These are phyloP conservation scores for Polyplosphaeria fusca DNA, from an alignment of 495 filamentous ascomycete genomes.

Conservation along the genomic window DNA sequence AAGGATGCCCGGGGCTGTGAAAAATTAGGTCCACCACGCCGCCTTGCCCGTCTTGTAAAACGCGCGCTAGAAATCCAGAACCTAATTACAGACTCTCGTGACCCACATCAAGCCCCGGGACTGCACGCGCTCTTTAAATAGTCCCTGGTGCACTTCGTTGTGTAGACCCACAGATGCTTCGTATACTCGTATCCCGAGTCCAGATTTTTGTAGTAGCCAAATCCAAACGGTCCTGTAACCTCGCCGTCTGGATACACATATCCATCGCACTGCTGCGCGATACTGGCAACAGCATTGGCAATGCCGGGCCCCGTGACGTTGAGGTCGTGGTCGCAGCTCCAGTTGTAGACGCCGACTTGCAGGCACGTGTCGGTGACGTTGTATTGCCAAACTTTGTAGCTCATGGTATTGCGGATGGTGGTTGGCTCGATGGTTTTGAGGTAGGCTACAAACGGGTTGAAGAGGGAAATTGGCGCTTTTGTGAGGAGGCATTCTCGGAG, in stretches of 20 bases:
- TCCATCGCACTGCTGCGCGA: constrained; percentile 4
- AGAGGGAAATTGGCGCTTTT: not conserved
- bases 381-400: not conserved
- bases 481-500: not conserved
- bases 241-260: not conserved
- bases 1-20: too few species aligned
- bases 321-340: constrained; percentile 2
- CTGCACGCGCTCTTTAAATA: not conserved
- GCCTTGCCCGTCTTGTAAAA: too few species aligned
- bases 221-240: not conserved
- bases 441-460: not conserved
- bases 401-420: not conserved
- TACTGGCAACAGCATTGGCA: not conserved
- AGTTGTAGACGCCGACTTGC: constrained; percentile 1
- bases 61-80: too few species aligned
- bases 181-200: constrained; percentile 1
- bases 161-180: constrained; percentile 2
- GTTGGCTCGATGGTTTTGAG: not conserved
- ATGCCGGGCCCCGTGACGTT: constrained; percentile 1
- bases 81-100: too few species aligned
- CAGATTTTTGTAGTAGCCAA: constrained; percentile 4
- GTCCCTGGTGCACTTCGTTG: not conserved
- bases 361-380: not conserved
- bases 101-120: not conserved
- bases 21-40: too few species aligned